These are phyloP conservation scores for Phoma sp. DNA, from an alignment of 2,329 filamentous ascomycete genomes.

Conservation along the genomic window DNA sequence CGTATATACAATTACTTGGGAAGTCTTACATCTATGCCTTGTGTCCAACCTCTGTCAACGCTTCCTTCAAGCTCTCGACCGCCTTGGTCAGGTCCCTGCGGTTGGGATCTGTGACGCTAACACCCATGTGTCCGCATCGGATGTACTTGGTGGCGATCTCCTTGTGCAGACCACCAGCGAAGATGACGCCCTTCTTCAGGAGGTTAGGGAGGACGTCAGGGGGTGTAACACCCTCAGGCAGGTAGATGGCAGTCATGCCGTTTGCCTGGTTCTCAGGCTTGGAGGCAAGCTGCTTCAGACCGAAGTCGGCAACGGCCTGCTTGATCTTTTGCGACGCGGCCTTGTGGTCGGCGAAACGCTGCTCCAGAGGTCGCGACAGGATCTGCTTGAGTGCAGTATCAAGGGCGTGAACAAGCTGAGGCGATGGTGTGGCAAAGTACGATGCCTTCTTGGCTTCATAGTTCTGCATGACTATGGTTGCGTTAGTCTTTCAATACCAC, in stretches of 20 bases:
- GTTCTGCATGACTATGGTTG: constrained; percentile 84
- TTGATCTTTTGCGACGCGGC: constrained; percentile 86
- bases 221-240: constrained; percentile 82
- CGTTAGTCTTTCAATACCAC: constrained; percentile 23
- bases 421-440: constrained; percentile 96
- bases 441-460: constrained; percentile 98
- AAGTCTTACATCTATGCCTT: constrained; percentile 41
- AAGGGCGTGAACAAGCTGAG: constrained; percentile 90
- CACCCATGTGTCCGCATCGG: constrained; percentile 97
- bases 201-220: constrained; percentile 86
- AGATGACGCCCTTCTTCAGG: constrained; percentile 86
- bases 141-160: constrained; percentile 94
- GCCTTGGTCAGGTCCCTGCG: constrained; percentile 86
- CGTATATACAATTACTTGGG: not conserved
- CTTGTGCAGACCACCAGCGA: constrained; percentile 95
- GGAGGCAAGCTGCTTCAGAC: constrained; percentile 83
- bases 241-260: constrained; percentile 96
- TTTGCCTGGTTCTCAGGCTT: constrained; percentile 93
- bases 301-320: constrained; percentile 78
- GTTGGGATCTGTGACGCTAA: constrained; percentile 83
- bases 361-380: constrained; percentile 76
- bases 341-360: constrained; percentile 83
- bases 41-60: constrained; percentile 76
- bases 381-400: constrained; percentile 90
- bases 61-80: constrained; percentile 76